Base-by-base conservation (phyloP, 768 basidiomycete species). In the Pholiota molesta region DNA sequence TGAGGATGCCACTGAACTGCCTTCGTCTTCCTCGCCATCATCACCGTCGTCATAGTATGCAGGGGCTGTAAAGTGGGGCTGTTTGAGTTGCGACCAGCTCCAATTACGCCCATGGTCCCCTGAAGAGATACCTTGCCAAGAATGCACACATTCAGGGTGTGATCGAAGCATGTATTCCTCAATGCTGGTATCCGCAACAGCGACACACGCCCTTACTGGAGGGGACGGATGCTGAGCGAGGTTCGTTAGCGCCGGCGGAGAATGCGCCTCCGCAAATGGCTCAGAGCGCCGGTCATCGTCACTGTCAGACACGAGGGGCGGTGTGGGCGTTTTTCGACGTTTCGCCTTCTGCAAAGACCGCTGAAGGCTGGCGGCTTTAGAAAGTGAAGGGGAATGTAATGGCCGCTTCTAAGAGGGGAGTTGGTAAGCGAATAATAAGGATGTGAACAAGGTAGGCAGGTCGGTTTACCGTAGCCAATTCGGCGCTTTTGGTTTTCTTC, bases 1-100 rank as follows among this genome's bases (percentile, higher is more conserved):
- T 59, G 61, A 44, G 60, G 60, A 39, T 28, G 47, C n/a, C 19
- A 37, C 37, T 17, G 47, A 51, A 6, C 19, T 16, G 16, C 13
- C 44, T 13, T 61, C 55, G 19, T 67, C 68, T 16, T 65, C 61
- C 29, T 69, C 65, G 26, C 61, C 61, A 29, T 61, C 58, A 57
- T 60, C 62, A 45, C 57, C 59, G 28, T 29, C 55, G 42, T 61
- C 56, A 58, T 63, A 42, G 40, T 54, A 53, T 37, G 54, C 28
- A 53, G 60, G 57, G 49, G 55, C 66, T 40, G 53, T 58, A 60
- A 78, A 79, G 29, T 68, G 74, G 52, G 78, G 75, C 17, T 68
- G 55, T 60, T 73, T 74, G 33, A 81, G 71, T 47, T 77, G 78
- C 45, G 78, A 74, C 81, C 81, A 82, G 57, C 70, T 76, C 81